Percentiles rank a stretch among this genome's conserved stretches.
Conservation (phyloP, 1,284 basidiomycete species). For the Paramarasmius palmivorus region DNA sequence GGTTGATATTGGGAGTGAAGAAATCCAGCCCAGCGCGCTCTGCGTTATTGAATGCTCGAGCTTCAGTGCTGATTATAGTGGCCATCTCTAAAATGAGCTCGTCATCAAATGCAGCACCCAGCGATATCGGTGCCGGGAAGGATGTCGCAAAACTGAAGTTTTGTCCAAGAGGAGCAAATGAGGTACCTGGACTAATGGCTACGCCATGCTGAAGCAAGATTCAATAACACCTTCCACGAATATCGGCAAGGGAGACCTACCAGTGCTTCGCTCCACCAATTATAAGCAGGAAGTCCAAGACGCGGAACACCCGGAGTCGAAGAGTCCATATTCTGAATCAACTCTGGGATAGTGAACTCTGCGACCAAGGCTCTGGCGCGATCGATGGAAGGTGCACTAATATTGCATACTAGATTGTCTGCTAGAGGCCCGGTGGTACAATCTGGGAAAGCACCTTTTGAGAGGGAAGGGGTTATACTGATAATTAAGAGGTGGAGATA, state of each 20-base stretch:
- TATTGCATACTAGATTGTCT: slow-evolving; percentile 49
- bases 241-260: slow-evolving; percentile 27
- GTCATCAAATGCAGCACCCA: slow-evolving; percentile 86
- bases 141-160: slow-evolving; percentile 57
- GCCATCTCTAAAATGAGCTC: slow-evolving; percentile 48
- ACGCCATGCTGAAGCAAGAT: slow-evolving; percentile 60
- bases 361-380: slow-evolving; percentile 48
- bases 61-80: slow-evolving; percentile 52
- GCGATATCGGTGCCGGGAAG: slow-evolving; percentile 79
- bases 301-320: slow-evolving; percentile 49
- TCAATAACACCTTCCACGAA: too few species aligned
- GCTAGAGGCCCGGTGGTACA: slow-evolving; percentile 45
- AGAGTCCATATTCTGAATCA: slow-evolving; percentile 51
- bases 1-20: slow-evolving; percentile 62
- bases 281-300: slow-evolving; percentile 49
- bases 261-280: slow-evolving; percentile 58
- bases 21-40: slow-evolving; percentile 48
- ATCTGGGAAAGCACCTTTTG: slow-evolving; percentile 40
- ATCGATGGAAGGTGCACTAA: slow-evolving; percentile 41
- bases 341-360: slow-evolving; percentile 49
- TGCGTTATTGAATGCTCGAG: slow-evolving; percentile 55
- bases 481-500: not conserved
- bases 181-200: slow-evolving; percentile 49
- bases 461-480: not conserved
- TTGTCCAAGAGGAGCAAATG: slow-evolving; percentile 43